Evolutionary conservation across 768 basidiomycete species (phyloP).

Genomic region (Termitomyces sp.): DNA sequence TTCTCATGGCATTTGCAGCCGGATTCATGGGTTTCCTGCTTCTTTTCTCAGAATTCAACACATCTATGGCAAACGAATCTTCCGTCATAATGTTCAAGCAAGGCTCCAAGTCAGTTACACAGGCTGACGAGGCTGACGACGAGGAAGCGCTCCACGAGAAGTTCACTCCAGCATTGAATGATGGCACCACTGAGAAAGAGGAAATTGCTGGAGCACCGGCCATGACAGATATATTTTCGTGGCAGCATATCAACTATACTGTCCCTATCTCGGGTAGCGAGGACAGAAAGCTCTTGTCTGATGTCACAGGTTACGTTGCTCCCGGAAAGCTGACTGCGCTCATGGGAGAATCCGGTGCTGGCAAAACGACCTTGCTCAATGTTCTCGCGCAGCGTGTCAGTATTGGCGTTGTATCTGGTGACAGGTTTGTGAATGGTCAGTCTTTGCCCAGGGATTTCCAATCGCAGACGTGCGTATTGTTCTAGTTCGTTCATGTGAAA

Average conservation of each 20-base stretch:
- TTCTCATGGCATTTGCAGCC: conserved; percentile 58
- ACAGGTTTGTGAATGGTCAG: conserved; percentile 36
- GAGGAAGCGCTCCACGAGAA: conserved; percentile 33
- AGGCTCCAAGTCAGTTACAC: conserved; percentile 25
- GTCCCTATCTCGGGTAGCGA: conserved; percentile 43
- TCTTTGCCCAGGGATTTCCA: conserved; percentile 37
- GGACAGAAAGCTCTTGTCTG: conserved; percentile 50
- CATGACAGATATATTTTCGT: conserved; percentile 58
- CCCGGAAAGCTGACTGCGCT: conserved; percentile 67
- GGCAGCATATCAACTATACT: conserved; percentile 56
- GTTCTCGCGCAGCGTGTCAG: conserved; percentile 34
- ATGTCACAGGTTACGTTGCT: conserved; percentile 74
- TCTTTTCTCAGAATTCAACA: conserved; percentile 52
- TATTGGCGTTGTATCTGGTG: conserved; percentile 31
- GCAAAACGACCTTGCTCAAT: conserved; percentile 39
- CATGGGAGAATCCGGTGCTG: conserved; percentile 45
- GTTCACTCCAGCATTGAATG: not conserved
- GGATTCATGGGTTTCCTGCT: conserved; percentile 52
- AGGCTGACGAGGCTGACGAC: conserved; percentile 21
- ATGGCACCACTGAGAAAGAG: conserved; percentile 16
- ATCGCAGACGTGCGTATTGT: conserved; percentile 36
- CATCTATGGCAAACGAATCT: conserved; percentile 29
- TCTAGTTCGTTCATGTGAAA: not conserved
- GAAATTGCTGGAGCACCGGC: conserved; percentile 28
- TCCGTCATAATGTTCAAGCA: conserved; percentile 62